phyloP scores from a whole-genome alignment of 2,329 filamentous ascomycete species.

The Endocalyx cinctus region DNA sequence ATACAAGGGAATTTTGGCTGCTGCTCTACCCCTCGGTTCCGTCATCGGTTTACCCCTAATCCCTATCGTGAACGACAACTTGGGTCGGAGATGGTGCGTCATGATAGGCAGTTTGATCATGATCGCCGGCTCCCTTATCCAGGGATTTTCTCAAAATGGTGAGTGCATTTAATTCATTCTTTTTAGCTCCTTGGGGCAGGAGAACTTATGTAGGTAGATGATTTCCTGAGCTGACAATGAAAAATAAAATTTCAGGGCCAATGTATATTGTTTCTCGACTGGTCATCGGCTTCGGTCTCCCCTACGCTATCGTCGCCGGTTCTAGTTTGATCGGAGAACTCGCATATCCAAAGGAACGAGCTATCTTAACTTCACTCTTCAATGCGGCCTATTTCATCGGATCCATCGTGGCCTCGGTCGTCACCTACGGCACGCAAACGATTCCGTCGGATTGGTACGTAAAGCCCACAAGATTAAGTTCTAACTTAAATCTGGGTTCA shows the following conservation, averaged over 20 bases:
- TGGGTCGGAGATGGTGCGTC: constrained; percentile 48
- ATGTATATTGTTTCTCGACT: constrained; percentile 59
- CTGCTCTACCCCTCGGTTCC: constrained; percentile 49
- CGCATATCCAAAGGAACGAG: constrained; percentile 56
- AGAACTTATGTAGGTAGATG: neutral
- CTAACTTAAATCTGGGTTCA: too few species aligned
- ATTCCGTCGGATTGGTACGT: constrained; percentile 25
- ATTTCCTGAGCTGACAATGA: too few species aligned
- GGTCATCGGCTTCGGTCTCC: constrained; percentile 58
- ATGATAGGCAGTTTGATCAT: constrained; percentile 48
- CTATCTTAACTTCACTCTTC: constrained; percentile 54
- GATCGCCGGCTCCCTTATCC: constrained; percentile 48
- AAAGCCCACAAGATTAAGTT: neutral
- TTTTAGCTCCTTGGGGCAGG: neutral
- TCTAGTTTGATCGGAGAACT: constrained; percentile 56
- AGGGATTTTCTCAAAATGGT: constrained; percentile 44
- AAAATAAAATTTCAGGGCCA: too few species aligned
- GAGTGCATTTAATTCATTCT: constrained; percentile 9
- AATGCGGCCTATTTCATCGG: constrained; percentile 56
- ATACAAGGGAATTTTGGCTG: constrained; percentile 42
- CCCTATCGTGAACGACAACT: constrained; percentile 44
- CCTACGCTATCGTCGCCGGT: constrained; percentile 54
- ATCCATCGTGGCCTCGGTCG: constrained; percentile 43
- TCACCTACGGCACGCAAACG: constrained; percentile 40
- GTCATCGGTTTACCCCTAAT: constrained; percentile 47